A percentile compares a stretch with the other conserved stretches of the same genome.
Evolutionary conservation across 2,329 filamentous ascomycete genomes (phyloP).

Genomic region (Fusarium proliferatum): DNA sequence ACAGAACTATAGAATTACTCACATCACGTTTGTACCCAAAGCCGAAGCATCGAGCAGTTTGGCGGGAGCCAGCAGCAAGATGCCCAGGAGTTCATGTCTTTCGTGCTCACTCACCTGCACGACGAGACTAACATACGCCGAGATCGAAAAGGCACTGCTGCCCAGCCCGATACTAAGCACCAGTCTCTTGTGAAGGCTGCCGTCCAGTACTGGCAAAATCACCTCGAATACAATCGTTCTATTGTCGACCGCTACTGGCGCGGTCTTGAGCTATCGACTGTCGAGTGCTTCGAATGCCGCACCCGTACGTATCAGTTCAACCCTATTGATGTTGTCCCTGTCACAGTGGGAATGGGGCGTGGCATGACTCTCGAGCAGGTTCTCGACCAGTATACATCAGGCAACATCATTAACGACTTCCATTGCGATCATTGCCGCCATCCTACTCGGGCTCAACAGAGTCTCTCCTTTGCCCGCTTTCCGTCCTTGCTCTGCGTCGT

Average conservation of each 20-base stretch:
- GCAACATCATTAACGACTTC: slow-evolving; percentile 75
- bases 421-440: slow-evolving; percentile 81
- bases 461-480: slow-evolving; percentile 79
- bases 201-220: slow-evolving; percentile 78
- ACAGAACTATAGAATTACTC: slow-evolving; percentile 64
- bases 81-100: slow-evolving; percentile 88
- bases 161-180: slow-evolving; percentile 49
- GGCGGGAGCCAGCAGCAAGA: slow-evolving; percentile 86
- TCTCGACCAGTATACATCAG: slow-evolving; percentile 74
- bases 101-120: slow-evolving; percentile 82
- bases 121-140: slow-evolving; percentile 80
- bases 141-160: slow-evolving; percentile 53
- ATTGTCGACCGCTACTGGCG: slow-evolving; percentile 84
- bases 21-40: slow-evolving; percentile 50
- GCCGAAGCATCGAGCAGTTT: slow-evolving; percentile 60
- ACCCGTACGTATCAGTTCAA: slow-evolving; percentile 60
- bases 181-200: slow-evolving; percentile 65
- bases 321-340: slow-evolving; percentile 65
- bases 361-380: slow-evolving; percentile 67
- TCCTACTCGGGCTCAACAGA: slow-evolving; percentile 74
- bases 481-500: slow-evolving; percentile 83
- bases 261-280: slow-evolving; percentile 77
- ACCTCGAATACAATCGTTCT: slow-evolving; percentile 76
- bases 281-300: slow-evolving; percentile 72
- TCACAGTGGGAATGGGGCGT: slow-evolving; percentile 51